phyloP scores from a whole-genome alignment of 1,284 basidiomycete species.

The Leccinum subrobustum region DNA sequence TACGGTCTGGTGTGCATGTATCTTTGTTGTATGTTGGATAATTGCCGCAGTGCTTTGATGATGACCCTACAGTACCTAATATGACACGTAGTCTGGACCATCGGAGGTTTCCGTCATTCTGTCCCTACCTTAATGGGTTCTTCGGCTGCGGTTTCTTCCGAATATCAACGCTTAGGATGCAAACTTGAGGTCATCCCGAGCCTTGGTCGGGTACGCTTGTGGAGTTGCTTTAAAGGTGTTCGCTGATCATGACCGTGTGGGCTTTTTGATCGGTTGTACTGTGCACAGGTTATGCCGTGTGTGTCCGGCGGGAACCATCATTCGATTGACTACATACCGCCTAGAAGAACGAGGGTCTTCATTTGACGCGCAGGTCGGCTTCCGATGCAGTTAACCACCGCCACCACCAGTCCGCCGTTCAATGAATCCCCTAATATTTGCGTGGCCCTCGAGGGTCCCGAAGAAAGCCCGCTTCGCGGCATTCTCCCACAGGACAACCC shows the following conservation, averaged over 20 bases:
- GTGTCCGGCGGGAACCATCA: neutral
- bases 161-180: constrained; percentile 9
- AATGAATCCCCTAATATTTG: constrained; percentile 77
- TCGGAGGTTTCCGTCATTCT: neutral
- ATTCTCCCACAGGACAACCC: constrained; percentile 81
- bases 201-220: constrained; percentile 2
- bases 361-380: neutral
- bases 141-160: constrained; percentile 4
- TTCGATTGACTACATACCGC: constrained; percentile 6
- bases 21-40: constrained; percentile 14
- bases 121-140: neutral
- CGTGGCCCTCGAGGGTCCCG: constrained; percentile 77
- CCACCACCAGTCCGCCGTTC: constrained; percentile 55
- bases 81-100: constrained; percentile 1
- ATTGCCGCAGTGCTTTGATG: constrained; percentile 20
- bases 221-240: constrained; percentile 1
- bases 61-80: constrained; percentile 15
- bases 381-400: constrained; percentile 23
- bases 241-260: constrained; percentile 20
- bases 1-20: constrained; percentile 11
- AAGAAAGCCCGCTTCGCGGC: constrained; percentile 76
- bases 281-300: neutral
- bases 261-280: neutral
- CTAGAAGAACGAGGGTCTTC: constrained; percentile 6
- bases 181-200: constrained; percentile 18